Conservation (phyloP, 257 asterid species). For the Scutellaria minor region DNA sequence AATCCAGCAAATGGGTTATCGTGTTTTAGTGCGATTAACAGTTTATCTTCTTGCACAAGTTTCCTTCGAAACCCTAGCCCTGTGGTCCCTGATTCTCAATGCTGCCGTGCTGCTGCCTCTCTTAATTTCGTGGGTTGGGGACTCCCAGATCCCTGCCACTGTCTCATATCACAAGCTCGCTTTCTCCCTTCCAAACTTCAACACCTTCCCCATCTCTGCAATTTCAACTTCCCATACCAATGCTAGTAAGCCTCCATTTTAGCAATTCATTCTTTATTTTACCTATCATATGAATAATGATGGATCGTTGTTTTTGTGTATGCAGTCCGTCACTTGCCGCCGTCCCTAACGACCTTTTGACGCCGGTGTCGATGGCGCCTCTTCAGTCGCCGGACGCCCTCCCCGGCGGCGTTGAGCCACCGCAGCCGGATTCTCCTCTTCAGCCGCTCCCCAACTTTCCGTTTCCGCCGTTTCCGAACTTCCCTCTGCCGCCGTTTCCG, state of each 20-base stretch:
- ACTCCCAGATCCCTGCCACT: neutral
- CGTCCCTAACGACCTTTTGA: too few species aligned
- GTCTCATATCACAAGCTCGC: neutral
- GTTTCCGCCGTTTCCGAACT: neutral
- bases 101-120: constrained; percentile 32
- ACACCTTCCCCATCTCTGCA: constrained; percentile 34
- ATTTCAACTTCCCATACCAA: neutral
- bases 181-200: constrained; percentile 34
- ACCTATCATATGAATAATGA: too few species aligned
- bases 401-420: neutral
- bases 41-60: constrained; percentile 17
- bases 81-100: neutral
- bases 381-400: too few species aligned
- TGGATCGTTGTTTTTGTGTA: too few species aligned
- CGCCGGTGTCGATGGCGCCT: too few species aligned
- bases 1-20: constrained; percentile 13
- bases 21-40: constrained; percentile 5
- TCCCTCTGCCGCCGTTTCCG: constrained; percentile 6
- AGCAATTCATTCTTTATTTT: neutral
- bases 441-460: neutral
- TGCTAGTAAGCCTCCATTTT: constrained; percentile 32
- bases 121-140: too few species aligned
- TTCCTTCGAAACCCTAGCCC: constrained; percentile 20
- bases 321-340: too few species aligned
- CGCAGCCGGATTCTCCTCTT: neutral